These are phyloP conservation scores for Crotalaria pallida DNA, from an alignment of 306 rosid species.

Conservation along the genomic window DNA sequence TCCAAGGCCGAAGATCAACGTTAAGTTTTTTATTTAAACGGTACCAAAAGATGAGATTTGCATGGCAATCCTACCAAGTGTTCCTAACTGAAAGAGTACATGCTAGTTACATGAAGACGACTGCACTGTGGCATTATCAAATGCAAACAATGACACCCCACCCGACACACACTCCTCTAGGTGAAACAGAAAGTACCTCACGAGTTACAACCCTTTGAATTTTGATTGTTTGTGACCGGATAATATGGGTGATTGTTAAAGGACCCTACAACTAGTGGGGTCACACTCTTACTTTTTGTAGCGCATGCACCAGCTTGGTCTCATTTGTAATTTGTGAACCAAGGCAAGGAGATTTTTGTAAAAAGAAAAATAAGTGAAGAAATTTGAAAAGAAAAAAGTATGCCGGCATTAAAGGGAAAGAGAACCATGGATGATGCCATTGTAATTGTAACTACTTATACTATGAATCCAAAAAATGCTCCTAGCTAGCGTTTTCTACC, in stretches of 20 bases:
- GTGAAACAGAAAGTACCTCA: constrained; percentile 17
- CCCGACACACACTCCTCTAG: neutral
- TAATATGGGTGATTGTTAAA: constrained; percentile 1
- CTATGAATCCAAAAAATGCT: no score
- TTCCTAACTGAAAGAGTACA: neutral
- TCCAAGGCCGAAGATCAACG: no score
- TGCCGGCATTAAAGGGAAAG: constrained; percentile 21
- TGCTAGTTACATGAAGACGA: neutral
- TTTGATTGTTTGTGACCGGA: constrained; percentile 1
- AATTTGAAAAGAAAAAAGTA: constrained; percentile 21
- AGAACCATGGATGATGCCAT: neutral
- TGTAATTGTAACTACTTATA: neutral
- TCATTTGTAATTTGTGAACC: neutral
- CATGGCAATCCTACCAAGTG: neutral
- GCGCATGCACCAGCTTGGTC: neutral
- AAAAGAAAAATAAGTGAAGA: constrained; percentile 12
- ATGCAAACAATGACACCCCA: neutral
- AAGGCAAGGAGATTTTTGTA: constrained; percentile 5
- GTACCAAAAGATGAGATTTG: neutral
- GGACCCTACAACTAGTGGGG: neutral
- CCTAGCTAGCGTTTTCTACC: neutral
- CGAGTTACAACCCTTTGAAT: neutral
- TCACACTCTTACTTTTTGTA: constrained; percentile 17
- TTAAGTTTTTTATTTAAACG: neutral
- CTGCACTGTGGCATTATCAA: neutral